Conservation (phyloP, 768 basidiomycete species). For the Infundibulicybe gibba region DNA sequence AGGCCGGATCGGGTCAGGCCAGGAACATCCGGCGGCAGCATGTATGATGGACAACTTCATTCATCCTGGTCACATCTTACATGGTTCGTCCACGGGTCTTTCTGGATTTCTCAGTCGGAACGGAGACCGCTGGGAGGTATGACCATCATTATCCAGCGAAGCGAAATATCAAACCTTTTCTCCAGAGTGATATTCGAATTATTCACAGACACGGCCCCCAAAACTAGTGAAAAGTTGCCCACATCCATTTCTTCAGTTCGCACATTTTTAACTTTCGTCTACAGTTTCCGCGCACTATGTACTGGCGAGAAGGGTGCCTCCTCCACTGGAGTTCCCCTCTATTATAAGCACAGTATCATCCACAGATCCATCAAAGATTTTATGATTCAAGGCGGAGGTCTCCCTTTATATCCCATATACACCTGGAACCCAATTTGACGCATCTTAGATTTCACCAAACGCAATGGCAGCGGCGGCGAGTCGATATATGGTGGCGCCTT, state of each 20-base stretch:
- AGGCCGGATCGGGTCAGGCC: neutral
- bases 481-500: conserved; percentile 78
- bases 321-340: conserved; percentile 62
- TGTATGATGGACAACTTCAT: neutral
- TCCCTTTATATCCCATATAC: neutral
- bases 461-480: conserved; percentile 79
- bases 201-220: conserved; percentile 67
- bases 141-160: conserved; percentile 9
- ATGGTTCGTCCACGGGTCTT: conserved; percentile 65
- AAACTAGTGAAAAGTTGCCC: conserved; percentile 76
- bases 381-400: conserved; percentile 82
- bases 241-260: neutral
- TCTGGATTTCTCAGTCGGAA: conserved; percentile 58
- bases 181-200: conserved; percentile 72
- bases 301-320: conserved; percentile 85
- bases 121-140: conserved; percentile 53
- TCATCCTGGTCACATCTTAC: conserved; percentile 7
- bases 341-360: conserved; percentile 77
- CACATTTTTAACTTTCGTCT: conserved; percentile 5
- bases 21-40: neutral
- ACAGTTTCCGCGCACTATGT: conserved; percentile 80
- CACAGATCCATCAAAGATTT: conserved; percentile 79
- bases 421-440: neutral
- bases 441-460: conserved; percentile 68
- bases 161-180: conserved; percentile 1